Evolutionary conservation across 2,329 filamentous ascomycete species (phyloP), one percentile per base, ranked within the genome.

Genomic region (Alternaria sp.): DNA sequence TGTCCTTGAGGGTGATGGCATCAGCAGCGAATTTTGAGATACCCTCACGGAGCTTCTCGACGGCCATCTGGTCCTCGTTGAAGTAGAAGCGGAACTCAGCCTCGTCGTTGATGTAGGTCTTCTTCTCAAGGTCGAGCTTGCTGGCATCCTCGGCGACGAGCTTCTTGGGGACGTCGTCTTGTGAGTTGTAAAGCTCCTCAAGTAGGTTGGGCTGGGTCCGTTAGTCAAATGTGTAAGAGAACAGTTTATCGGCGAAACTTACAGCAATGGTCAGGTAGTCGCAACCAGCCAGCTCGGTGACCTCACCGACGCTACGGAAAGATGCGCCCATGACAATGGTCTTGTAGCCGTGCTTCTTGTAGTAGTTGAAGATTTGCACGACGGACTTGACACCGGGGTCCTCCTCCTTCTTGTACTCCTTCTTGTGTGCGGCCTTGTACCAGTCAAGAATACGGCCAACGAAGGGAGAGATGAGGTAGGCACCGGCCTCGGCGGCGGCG

Each of bases 261-360:
- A 93, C 91, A 41, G 95, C 92, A 83, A 99, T 99, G 81, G 95
- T 99, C 76, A 99, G 87, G 87, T 99, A 99, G 84, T 99, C 95
- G 81, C 94, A 97, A 79, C 95, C 95, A 80, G 94, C 94, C 65
- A 99, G 89, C 87, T 99, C 95, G 49, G 93, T 98, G 83, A 99
- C 97, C 86, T 99, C 95, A 78, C 95, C 95, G 67, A 85, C 85
- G 86, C 91, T 98, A 81, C 95, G 90, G 93, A 99, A 99, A 41
- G 94, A 97, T 73, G 95, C 95, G 79, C 95, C 95, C 95, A 99
- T 99, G 84, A 99, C 95, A 75, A 98, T 97, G 82, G 95, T 99
- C 77, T 97, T 97, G 90, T 99, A 97, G 82, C 92, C 93, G 82
- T 85, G 92, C 88, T 98, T 98, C 92, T 99, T 99, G 91, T 99